These are phyloP conservation scores for Penicillium cataractarum DNA, from an alignment of 495 filamentous ascomycete genomes.

Conservation along the genomic window DNA sequence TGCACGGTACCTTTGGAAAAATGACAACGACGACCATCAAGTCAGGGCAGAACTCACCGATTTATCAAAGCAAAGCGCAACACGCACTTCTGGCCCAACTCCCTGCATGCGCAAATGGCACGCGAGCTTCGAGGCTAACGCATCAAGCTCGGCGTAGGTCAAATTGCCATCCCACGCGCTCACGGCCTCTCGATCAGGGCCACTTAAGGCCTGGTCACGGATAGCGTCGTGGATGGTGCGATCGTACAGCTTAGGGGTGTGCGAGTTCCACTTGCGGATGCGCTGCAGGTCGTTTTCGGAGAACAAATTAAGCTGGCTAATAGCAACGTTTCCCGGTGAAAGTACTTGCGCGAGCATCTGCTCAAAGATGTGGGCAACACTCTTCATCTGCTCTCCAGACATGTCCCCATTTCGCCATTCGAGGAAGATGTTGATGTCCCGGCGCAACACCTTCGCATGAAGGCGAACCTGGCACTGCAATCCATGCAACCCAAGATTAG, in stretches of 20 bases:
- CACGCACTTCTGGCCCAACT: conserved; percentile 50
- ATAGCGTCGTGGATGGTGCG: conserved; percentile 58
- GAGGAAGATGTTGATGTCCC: conserved; percentile 48
- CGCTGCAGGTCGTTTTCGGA: conserved; percentile 46
- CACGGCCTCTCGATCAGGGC: conserved; percentile 50
- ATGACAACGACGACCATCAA: not conserved
- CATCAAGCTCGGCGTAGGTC: conserved; percentile 58
- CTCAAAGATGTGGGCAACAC: conserved; percentile 44
- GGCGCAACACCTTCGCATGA: conserved; percentile 47
- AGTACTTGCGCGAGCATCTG: conserved; percentile 35
- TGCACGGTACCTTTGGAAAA: not conserved
- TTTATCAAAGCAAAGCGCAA: conserved; percentile 63
- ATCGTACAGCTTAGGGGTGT: conserved; percentile 38
- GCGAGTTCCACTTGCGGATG: conserved; percentile 46
- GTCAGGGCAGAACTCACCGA: conserved; percentile 41
- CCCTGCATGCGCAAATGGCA: conserved; percentile 48
- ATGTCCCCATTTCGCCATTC: conserved; percentile 52
- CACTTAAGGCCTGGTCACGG: conserved; percentile 39
- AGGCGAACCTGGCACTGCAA: conserved; percentile 49
- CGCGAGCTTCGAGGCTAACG: conserved; percentile 51
- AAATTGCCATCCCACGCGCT: conserved; percentile 63
- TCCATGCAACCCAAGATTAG: not conserved
- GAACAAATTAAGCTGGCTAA: conserved; percentile 41
- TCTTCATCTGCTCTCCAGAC: conserved; percentile 49
- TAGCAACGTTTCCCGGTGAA: conserved; percentile 32